Percentiles rank a stretch among this genome's conserved stretches.
phyloP scores from a whole-genome alignment of 1,284 basidiomycete species.

The Pulchroboletus neoregius region DNA sequence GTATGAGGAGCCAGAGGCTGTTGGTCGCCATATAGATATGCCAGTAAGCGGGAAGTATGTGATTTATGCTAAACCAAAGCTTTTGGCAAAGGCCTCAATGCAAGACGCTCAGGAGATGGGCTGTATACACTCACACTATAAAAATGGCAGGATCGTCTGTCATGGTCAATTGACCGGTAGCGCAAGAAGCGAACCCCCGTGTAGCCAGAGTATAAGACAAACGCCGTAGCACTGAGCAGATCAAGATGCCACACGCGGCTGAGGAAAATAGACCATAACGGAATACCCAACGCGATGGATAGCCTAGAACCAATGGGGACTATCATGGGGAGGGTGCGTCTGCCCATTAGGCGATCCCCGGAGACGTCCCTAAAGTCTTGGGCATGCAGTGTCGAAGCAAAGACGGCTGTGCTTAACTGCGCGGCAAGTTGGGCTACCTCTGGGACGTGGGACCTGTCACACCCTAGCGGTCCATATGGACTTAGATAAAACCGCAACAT shows the following conservation, averaged over 20 bases:
- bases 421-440: conserved; percentile 12
- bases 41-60: conserved; percentile 26
- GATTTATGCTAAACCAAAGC: conserved; percentile 26
- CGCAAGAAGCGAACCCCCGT: conserved; percentile 23
- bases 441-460: conserved; percentile 28
- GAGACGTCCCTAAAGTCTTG: conserved; percentile 37
- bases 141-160: conserved; percentile 27
- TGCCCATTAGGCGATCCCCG: conserved; percentile 30
- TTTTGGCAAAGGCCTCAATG: conserved; percentile 7
- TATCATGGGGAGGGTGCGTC: conserved; percentile 34
- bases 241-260: conserved; percentile 21
- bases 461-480: conserved; percentile 18
- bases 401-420: conserved; percentile 20
- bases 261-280: conserved; percentile 27
- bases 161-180: conserved; percentile 16
- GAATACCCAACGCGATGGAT: conserved; percentile 20
- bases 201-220: conserved; percentile 18
- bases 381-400: conserved; percentile 34
- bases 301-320: conserved; percentile 18
- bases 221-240: conserved; percentile 7
- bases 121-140: conserved; percentile 24
- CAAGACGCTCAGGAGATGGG: background rate
- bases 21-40: conserved; percentile 3
- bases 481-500: no score
- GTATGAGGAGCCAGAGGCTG: background rate